Base-by-base conservation (phyloP, 257 asterid genomes). In the Asclepias syriaca region DNA sequence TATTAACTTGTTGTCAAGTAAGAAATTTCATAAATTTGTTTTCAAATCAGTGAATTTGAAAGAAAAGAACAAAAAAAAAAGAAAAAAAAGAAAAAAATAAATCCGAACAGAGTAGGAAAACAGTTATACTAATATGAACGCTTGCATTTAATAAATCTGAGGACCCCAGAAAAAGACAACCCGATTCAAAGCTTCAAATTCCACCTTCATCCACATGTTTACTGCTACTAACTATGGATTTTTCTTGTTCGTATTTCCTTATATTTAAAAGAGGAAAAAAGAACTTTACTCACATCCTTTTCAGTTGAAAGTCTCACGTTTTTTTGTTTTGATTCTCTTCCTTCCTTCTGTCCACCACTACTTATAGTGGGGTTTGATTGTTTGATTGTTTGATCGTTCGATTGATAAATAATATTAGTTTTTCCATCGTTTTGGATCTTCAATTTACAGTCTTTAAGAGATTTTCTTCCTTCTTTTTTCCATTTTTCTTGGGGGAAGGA, bases 141-240 rank as follows among this genome's bases (percentile, higher is more conserved):
- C 57, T 53, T 53, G 10, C 22, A 4, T 53, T 53, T 16, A 16
- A 15, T 16, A 18, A 16, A 16, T 53, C 57, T 4, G 1, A 53
- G 7, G 2, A 4, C 21, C 22, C 8, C n/a, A 51, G 57, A 51
- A 51, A 16, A 51, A 7, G 19, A 51, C 57, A 51, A 51, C 6
- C 27, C 27, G 27, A 24, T 24, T 53, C 21, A 18, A 1, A 79
- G 78, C 79, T 66, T 61, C 68, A 75, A 77, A 77, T 77, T 64
- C 39, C 39, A 34, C 39, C 39, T 34, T 34, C 13, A 43, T 27
- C 39, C 15, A 58, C 37, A 34, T 34, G 39, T 2, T 34, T 34
- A 34, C 39, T 34, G 39, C 39, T 4, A 34, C 40, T 11, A 7
- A 43, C 22, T 53, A 10, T 12, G 13, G 16, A 48, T 10, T 34